These are phyloP conservation scores for Trapa incisa DNA, from an alignment of 345 rosid genomes.

Conservation along the genomic window DNA sequence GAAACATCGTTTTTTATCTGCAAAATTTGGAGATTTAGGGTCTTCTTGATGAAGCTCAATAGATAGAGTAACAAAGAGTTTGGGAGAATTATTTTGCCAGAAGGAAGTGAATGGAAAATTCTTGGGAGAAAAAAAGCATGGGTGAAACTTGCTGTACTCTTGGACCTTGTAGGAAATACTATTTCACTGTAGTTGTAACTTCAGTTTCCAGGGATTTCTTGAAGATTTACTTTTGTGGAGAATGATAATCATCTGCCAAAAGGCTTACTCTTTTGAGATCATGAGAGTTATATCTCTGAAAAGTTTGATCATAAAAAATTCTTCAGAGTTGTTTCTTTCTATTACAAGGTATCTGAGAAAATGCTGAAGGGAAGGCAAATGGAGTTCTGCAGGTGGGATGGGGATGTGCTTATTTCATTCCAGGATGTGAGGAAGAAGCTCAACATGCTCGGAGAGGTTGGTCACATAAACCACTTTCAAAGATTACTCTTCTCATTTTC, in stretches of 20 bases:
- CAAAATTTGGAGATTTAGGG: not conserved
- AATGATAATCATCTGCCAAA: not conserved
- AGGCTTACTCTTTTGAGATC: not conserved
- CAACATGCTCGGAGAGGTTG: slow-evolving; percentile 79
- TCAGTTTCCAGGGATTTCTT: not conserved
- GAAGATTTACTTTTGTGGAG: not conserved
- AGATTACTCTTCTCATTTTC: not conserved
- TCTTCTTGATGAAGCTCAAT: not conserved
- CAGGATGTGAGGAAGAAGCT: slow-evolving; percentile 63
- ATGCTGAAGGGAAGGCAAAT: slow-evolving; percentile 59
- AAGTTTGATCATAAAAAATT: not conserved
- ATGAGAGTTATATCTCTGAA: not conserved
- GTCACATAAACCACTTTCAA: slow-evolving; percentile 7
- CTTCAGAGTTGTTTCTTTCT: not conserved
- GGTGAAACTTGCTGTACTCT: not conserved
- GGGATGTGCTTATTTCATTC: slow-evolving; percentile 42
- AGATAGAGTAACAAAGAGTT: not conserved
- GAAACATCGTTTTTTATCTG: not conserved
- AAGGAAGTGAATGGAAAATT: not conserved
- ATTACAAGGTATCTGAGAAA: slow-evolving; percentile 49
- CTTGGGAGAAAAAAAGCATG: not conserved
- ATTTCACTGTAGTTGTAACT: not conserved
- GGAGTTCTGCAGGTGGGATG: slow-evolving; percentile 62
- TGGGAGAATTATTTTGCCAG: not conserved
- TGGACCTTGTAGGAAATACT: not conserved